Percentiles rank a stretch among this genome's conserved stretches.
Evolutionary conservation across 176 grass and related monocot genomes (phyloP).

Genomic region (Eleusine indica): DNA sequence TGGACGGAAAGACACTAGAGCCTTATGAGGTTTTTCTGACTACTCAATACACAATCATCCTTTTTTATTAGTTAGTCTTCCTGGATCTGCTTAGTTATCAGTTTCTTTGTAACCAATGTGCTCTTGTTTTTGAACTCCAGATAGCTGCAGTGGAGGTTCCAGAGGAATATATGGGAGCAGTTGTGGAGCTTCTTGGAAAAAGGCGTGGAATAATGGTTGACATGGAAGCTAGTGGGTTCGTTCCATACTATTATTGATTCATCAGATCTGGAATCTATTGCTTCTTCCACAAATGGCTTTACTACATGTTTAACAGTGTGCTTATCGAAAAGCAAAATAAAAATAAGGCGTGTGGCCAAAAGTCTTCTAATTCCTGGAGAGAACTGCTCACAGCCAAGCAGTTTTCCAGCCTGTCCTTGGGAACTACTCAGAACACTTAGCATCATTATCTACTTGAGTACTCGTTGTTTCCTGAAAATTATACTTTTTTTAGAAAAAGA

Average conservation of each 20-base stretch:
- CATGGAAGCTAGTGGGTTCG: slow-evolving; percentile 86
- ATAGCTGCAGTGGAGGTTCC: slow-evolving; percentile 96
- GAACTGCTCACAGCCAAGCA: not conserved
- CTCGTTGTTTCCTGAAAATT: too few relatives aligned
- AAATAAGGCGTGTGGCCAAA: not conserved
- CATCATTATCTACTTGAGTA: too few relatives aligned
- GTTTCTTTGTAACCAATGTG: slow-evolving; percentile 24
- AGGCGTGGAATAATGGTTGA: slow-evolving; percentile 94
- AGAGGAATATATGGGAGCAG: slow-evolving; percentile 85
- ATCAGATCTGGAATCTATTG: not conserved
- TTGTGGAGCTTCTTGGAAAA: slow-evolving; percentile 93
- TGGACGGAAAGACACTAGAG: slow-evolving; percentile 75
- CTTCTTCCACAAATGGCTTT: not conserved
- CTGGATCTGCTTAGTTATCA: slow-evolving; percentile 37
- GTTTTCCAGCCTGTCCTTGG: not conserved
- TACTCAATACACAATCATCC: slow-evolving; percentile 5
- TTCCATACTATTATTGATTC: slow-evolving; percentile 29
- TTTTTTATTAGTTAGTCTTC: slow-evolving; percentile 22
- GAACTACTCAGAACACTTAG: too few relatives aligned
- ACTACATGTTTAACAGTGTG: slow-evolving; percentile 3
- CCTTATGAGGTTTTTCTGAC: slow-evolving; percentile 81
- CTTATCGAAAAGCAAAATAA: not conserved
- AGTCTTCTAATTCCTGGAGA: not conserved
- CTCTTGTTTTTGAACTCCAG: slow-evolving; percentile 56
- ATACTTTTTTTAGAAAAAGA: too few relatives aligned